Conservation (phyloP, 768 basidiomycete genomes). For the Mycena chlorophos region DNA sequence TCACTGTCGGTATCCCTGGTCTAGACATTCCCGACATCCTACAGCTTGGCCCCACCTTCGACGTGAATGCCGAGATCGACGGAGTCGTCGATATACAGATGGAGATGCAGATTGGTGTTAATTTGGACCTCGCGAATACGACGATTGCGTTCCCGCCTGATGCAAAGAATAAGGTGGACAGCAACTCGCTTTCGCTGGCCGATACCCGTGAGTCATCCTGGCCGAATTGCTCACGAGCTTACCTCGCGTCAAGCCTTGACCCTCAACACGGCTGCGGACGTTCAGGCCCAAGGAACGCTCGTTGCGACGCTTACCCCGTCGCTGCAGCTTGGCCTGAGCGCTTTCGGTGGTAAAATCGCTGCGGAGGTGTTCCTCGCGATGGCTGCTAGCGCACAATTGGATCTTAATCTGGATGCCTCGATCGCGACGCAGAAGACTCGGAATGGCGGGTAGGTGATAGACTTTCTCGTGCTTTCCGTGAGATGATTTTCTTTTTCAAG, state of each 20-base stretch:
- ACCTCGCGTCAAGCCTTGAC: constrained; percentile 13
- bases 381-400: constrained; percentile 23
- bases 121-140: constrained; percentile 22
- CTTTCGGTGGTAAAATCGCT: constrained; percentile 11
- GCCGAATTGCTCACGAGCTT: not conserved
- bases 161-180: not conserved
- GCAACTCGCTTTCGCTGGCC: constrained; percentile 2
- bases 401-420: constrained; percentile 20
- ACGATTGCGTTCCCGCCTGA: constrained; percentile 2
- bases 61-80: not conserved
- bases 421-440: not conserved
- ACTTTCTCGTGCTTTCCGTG: not conserved
- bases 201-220: constrained; percentile 3
- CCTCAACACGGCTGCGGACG: constrained; percentile 26
- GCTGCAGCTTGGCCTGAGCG: constrained; percentile 27
- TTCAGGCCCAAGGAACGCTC: constrained; percentile 23
- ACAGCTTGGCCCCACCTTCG: constrained; percentile 16
- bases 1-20: constrained; percentile 27
- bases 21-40: constrained; percentile 18
- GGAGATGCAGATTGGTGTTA: constrained; percentile 25
- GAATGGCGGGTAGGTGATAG: not conserved
- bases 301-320: constrained; percentile 31
- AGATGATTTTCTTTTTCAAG: not conserved
- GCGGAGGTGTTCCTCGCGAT: constrained; percentile 20
- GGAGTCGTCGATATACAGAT: constrained; percentile 20